Conservation (phyloP, 169 alveolate species). For the Neospora caninum region DNA sequence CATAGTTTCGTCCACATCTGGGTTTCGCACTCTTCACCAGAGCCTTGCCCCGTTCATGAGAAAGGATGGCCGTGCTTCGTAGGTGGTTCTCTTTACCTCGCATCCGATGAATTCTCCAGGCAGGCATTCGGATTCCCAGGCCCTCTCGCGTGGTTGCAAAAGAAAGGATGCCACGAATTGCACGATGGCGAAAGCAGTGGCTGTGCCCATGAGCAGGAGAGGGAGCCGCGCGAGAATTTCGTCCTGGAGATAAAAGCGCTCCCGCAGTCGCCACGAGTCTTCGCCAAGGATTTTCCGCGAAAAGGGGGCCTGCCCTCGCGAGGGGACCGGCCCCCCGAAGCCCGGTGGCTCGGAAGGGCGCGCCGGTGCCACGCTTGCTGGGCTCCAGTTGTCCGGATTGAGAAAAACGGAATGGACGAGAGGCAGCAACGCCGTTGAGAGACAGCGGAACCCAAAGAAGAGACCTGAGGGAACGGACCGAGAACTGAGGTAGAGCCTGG, state of each 20-base stretch:
- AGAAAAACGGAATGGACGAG: neutral
- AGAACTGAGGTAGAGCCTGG: neutral
- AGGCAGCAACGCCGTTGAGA: neutral
- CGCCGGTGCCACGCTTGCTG: neutral
- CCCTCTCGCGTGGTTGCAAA: neutral
- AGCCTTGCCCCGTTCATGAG: too few relatives aligned
- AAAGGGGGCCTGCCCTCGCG: neutral
- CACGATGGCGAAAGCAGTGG: neutral
- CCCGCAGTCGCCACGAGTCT: neutral
- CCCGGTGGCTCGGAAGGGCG: too few relatives aligned
- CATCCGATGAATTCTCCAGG: neutral
- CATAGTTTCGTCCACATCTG: too few relatives aligned
- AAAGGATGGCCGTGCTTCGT: neutral
- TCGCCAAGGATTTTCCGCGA: neutral
- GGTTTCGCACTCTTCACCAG: too few relatives aligned
- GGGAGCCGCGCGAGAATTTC: slow-evolving; percentile 3
- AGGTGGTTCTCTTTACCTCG: neutral
- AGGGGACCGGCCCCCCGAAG: neutral
- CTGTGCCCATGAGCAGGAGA: slow-evolving; percentile 5
- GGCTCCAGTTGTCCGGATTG: slow-evolving; percentile 15
- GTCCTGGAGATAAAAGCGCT: slow-evolving; percentile 4
- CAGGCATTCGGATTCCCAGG: neutral
- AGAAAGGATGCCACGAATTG: neutral
- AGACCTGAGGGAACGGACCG: neutral
- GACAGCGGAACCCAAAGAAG: neutral